These are phyloP conservation scores for Chaetomium fimeti DNA, from an alignment of 495 filamentous ascomycete species.

Conservation along the genomic window DNA sequence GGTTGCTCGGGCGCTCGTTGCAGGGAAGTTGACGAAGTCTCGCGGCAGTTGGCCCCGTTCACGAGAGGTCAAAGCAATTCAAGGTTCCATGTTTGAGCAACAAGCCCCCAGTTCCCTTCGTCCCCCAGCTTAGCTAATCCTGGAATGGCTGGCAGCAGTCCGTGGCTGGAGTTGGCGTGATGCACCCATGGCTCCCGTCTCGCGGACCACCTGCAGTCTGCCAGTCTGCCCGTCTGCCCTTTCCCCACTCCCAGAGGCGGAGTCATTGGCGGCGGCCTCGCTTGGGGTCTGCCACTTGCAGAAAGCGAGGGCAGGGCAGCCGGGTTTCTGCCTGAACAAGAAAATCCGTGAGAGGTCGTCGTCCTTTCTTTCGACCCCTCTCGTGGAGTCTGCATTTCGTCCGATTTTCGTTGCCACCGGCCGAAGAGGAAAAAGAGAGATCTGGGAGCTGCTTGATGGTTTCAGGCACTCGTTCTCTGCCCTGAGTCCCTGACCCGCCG, in stretches of 20 bases:
- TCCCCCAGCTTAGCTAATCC: neutral
- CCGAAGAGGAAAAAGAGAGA: conserved; percentile 25
- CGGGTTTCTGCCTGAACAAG: conserved; percentile 3
- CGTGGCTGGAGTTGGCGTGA: too few species aligned
- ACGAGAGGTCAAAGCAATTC: too few species aligned
- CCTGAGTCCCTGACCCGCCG: conserved; percentile 1
- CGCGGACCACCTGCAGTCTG: too few species aligned
- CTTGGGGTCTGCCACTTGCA: neutral
- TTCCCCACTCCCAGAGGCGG: neutral
- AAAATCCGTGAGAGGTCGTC: neutral
- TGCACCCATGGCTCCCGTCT: neutral
- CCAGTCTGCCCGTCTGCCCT: neutral
- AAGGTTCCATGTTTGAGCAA: too few species aligned
- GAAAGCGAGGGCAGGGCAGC: neutral
- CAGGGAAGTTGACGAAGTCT: too few species aligned
- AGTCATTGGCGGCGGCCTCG: conserved; percentile 7
- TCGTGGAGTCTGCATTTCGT: neutral
- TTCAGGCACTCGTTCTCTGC: neutral
- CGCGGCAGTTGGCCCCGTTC: too few species aligned
- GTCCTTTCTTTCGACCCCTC: neutral
- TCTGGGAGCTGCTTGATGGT: conserved; percentile 2
- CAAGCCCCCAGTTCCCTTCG: too few species aligned
- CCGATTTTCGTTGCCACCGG: neutral
- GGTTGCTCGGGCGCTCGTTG: too few species aligned
- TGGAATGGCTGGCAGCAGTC: neutral